Conservation (phyloP, 2,329 filamentous ascomycete species). For the Rutstroemia sp. region DNA sequence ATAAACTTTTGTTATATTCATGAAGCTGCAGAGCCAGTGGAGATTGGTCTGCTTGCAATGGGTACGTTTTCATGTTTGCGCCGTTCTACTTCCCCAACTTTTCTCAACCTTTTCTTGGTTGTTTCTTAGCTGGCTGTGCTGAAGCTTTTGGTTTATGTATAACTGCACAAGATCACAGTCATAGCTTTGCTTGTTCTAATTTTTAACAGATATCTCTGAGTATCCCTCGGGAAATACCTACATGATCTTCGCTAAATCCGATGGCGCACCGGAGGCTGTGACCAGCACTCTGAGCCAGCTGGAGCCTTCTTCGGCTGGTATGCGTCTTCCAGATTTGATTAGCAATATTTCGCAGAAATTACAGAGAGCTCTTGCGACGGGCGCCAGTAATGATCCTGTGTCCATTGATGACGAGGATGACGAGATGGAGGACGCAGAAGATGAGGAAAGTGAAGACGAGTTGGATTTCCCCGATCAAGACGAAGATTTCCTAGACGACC, state of each 20-base stretch:
- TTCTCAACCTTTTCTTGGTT: too few species aligned
- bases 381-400: slow-evolving; percentile 13
- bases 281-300: slow-evolving; percentile 29
- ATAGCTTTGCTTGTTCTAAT: not conserved
- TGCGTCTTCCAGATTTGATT: slow-evolving; percentile 21
- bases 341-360: slow-evolving; percentile 20
- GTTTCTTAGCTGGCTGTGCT: not conserved
- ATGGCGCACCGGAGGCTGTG: slow-evolving; percentile 37
- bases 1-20: slow-evolving; percentile 53
- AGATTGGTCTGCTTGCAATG: slow-evolving; percentile 22
- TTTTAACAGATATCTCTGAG: slow-evolving; percentile 42
- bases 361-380: slow-evolving; percentile 15
- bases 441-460: slow-evolving; percentile 19
- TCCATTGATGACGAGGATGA: slow-evolving; percentile 31
- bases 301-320: slow-evolving; percentile 16
- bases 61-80: slow-evolving; percentile 11
- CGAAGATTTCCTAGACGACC: slow-evolving; percentile 23
- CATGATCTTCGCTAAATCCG: slow-evolving; percentile 45
- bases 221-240: slow-evolving; percentile 43
- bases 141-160: not conserved
- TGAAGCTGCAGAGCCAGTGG: slow-evolving; percentile 16
- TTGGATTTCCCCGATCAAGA: slow-evolving; percentile 11
- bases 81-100: not conserved
- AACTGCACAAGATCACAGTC: not conserved
- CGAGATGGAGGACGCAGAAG: slow-evolving; percentile 20